These are phyloP conservation scores for Leccinum aurantiacum DNA, from an alignment of 768 basidiomycete species.

Conservation along the genomic window DNA sequence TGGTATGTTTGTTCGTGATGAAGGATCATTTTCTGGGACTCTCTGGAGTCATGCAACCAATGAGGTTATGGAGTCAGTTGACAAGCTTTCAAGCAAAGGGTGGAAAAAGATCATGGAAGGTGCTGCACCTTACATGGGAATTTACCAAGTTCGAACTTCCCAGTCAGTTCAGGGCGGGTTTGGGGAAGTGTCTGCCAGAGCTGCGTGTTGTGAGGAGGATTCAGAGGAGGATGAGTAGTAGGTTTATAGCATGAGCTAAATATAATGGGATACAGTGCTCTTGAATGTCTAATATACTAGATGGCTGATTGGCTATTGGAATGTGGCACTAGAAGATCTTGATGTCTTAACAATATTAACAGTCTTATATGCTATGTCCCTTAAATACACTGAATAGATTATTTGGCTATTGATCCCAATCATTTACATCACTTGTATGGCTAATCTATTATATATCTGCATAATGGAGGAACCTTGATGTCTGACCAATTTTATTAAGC, in stretches of 20 bases:
- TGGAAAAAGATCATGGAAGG: not conserved
- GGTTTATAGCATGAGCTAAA: too few relatives aligned
- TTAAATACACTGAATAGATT: too few relatives aligned
- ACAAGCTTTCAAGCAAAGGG: not conserved
- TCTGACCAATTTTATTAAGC: too few relatives aligned
- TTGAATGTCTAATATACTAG: not conserved
- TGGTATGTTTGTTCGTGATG: not conserved
- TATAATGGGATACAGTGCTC: too few relatives aligned
- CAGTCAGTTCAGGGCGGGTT: not conserved
- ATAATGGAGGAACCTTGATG: too few relatives aligned
- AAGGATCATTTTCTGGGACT: not conserved
- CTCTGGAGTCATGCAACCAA: not conserved
- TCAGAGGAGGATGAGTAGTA: not conserved
- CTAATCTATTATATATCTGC: not conserved
- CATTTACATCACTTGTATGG: too few relatives aligned
- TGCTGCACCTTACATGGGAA: not conserved
- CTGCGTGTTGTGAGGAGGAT: not conserved
- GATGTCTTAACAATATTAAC: not conserved
- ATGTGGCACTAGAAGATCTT: not conserved
- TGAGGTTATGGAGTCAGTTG: not conserved
- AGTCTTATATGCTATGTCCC: too few relatives aligned
- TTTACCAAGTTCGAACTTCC: not conserved
- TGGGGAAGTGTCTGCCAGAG: not conserved
- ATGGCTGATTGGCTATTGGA: not conserved
- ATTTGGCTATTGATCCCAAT: too few relatives aligned